Conservation (phyloP, 306 rosid species). For the Gynostemma pentaphyllum region DNA sequence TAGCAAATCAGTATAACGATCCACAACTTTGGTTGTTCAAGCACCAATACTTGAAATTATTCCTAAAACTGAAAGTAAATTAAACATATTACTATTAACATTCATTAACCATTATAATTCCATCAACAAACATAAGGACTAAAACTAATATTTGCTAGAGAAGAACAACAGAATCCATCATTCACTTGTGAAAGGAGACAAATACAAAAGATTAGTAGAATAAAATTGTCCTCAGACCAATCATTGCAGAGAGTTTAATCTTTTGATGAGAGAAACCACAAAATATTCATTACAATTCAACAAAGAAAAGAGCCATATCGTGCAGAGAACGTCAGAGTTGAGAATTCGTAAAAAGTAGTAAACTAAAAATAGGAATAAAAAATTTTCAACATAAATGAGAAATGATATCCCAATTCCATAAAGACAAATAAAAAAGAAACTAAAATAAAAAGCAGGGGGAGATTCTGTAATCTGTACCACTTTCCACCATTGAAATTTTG, state of each 20-base stretch:
- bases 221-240: background rate
- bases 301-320: background rate
- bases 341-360: background rate
- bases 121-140: background rate
- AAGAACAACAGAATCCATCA: background rate
- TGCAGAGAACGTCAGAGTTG: too few species aligned
- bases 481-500: constrained; percentile 20
- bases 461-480: constrained; percentile 31
- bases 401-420: background rate
- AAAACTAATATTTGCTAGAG: background rate
- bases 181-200: background rate
- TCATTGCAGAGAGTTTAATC: background rate
- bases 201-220: background rate
- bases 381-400: background rate
- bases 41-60: background rate
- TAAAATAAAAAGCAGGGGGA: background rate
- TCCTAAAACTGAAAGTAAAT: background rate
- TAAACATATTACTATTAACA: background rate
- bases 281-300: background rate
- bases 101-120: background rate
- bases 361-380: background rate
- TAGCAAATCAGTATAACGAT: background rate
- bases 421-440: background rate
- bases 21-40: background rate
- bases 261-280: background rate